Evolutionary conservation across 176 grass and related monocot species (phyloP).

Genomic region (Lolium perenne): DNA sequence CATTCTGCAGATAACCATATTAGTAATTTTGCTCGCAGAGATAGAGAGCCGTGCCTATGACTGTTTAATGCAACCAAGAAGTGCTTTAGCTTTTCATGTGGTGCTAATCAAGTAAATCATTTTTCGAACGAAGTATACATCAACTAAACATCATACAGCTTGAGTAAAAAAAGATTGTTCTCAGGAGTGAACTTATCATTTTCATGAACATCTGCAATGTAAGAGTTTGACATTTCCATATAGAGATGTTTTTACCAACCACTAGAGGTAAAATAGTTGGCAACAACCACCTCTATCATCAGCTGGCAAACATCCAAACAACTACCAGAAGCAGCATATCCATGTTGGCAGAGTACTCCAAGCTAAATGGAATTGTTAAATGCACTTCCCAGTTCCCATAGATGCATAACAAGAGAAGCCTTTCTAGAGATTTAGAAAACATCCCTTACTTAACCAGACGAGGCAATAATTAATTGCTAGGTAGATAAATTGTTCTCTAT

Average conservation of each 20-base stretch:
- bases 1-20: slow-evolving; percentile 64
- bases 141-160: not conserved
- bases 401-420: not conserved
- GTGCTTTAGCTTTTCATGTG: not conserved
- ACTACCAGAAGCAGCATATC: slow-evolving; percentile 21
- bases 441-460: not conserved
- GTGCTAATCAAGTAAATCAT: not conserved
- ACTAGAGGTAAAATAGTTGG: slow-evolving; percentile 14
- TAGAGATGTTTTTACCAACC: slow-evolving; percentile 17
- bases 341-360: not conserved
- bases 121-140: not conserved
- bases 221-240: slow-evolving; percentile 30
- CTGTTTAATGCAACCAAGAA: not conserved
- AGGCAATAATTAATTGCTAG: slow-evolving; percentile 3
- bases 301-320: slow-evolving; percentile 30
- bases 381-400: slow-evolving; percentile 21
- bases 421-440: not conserved
- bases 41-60: not conserved
- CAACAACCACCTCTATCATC: slow-evolving; percentile 2
- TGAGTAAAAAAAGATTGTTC: not conserved
- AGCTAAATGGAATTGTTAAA: slow-evolving; percentile 9
- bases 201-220: not conserved
- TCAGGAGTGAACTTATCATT: not conserved
- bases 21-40: not conserved
- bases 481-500: not conserved